A percentile compares a stretch with the other conserved stretches of the same genome.
Conservation (phyloP, 2,329 filamentous ascomycete species). For the Paraphoma chrysanthemicola region DNA sequence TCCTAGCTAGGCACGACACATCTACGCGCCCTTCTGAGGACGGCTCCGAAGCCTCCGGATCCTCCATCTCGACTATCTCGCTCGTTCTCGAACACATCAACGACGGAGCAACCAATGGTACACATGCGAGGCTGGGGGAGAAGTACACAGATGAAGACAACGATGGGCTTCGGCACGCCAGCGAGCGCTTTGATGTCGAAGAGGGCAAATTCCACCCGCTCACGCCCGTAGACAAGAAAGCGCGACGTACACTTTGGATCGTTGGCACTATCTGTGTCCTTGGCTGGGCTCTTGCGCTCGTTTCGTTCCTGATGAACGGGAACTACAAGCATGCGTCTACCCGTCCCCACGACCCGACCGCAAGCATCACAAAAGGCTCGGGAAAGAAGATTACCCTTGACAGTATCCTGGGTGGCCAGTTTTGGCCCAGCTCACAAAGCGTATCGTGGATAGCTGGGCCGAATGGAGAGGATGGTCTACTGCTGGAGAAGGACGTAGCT, state of each 20-base stretch:
- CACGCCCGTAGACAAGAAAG: conserved; percentile 68
- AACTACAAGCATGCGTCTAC: conserved; percentile 70
- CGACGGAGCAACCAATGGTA: conserved; percentile 55
- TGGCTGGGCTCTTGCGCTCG: conserved; percentile 73
- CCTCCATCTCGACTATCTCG: conserved; percentile 84
- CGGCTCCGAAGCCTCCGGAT: conserved; percentile 62
- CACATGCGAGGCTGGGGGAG: conserved; percentile 36
- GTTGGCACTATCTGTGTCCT: conserved; percentile 66
- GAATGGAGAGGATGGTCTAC: conserved; percentile 79
- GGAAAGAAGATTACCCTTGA: conserved; percentile 77
- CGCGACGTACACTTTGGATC: conserved; percentile 69
- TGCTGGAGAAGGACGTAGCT: conserved; percentile 74
- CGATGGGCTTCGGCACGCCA: conserved; percentile 54
- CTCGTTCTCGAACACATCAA: conserved; percentile 80
- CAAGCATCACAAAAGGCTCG: conserved; percentile 66
- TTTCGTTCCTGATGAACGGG: conserved; percentile 70
- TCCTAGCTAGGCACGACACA: conserved; percentile 48
- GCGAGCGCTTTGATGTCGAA: conserved; percentile 58
- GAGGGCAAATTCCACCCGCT: conserved; percentile 54
- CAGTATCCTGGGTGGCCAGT: conserved; percentile 71
- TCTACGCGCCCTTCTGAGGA: conserved; percentile 43
- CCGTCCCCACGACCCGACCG: conserved; percentile 72
- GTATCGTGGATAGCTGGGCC: conserved; percentile 81
- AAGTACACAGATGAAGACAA: conserved; percentile 51
- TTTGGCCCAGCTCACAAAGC: conserved; percentile 67